Percentiles rank a stretch among this genome's conserved stretches.
Conservation (phyloP, 2,329 filamentous ascomycete species). For the Exserohilum rostratum region DNA sequence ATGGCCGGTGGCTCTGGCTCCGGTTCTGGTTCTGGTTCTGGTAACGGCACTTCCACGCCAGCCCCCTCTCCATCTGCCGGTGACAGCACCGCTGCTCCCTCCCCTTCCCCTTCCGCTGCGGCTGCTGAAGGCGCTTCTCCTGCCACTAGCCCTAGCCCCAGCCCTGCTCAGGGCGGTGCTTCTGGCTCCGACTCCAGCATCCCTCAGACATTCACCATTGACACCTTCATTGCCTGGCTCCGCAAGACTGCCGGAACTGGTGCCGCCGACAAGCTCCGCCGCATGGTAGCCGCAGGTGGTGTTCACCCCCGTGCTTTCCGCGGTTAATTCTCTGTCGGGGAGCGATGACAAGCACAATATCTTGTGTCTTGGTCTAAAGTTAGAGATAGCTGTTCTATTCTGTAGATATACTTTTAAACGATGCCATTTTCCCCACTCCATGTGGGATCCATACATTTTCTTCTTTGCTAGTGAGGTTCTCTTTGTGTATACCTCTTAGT, state of each 20-base stretch:
- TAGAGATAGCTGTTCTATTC: constrained; percentile 26
- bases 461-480: not conserved
- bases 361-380: constrained; percentile 3
- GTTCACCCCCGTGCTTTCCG: constrained; percentile 39
- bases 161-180: too few relatives aligned
- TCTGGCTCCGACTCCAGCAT: constrained; percentile 22
- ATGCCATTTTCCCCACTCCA: constrained; percentile 18
- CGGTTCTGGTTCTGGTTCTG: constrained; percentile 11
- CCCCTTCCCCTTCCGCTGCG: constrained; percentile 16
- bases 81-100: constrained; percentile 17
- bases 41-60: constrained; percentile 16
- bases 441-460: not conserved
- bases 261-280: constrained; percentile 31
- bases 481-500: not conserved
- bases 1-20: constrained; percentile 45
- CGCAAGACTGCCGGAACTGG: constrained; percentile 32
- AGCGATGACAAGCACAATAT: not conserved
- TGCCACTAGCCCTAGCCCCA: constrained; percentile 17
- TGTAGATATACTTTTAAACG: constrained; percentile 39
- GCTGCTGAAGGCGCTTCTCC: too few relatives aligned
- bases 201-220: constrained; percentile 42
- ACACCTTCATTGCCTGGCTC: constrained; percentile 43
- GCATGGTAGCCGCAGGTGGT: constrained; percentile 29
- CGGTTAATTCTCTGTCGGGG: constrained; percentile 12
- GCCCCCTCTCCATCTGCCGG: constrained; percentile 15